These are phyloP conservation scores for Cladosporium phlei DNA, from an alignment of 2,329 filamentous ascomycete species.

Conservation along the genomic window DNA sequence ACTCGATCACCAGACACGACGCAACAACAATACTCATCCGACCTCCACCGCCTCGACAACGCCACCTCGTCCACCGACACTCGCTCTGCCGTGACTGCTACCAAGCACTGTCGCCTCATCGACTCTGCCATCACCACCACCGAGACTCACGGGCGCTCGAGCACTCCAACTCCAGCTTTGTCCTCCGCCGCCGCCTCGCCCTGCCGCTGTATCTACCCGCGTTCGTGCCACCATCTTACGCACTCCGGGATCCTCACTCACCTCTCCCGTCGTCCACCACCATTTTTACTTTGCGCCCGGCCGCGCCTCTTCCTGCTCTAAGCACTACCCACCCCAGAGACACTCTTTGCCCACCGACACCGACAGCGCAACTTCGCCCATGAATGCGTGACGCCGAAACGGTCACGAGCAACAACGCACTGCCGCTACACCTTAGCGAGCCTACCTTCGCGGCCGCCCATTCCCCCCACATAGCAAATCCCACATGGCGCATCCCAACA, in stretches of 20 bases:
- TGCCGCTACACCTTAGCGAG: background rate
- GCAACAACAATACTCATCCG: too few relatives aligned
- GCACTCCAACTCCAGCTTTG: conserved; percentile 9
- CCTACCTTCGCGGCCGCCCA: background rate
- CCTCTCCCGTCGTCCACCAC: background rate
- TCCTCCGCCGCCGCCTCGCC: conserved; percentile 6
- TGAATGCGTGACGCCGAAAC: conserved; percentile 9
- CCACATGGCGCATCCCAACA: conserved; percentile 15
- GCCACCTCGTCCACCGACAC: background rate
- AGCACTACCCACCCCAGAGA: background rate
- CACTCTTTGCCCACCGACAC: background rate
- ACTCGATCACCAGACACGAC: conserved; percentile 2
- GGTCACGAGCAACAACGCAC: background rate
- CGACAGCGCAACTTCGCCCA: background rate
- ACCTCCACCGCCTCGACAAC: background rate
- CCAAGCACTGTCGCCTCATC: background rate
- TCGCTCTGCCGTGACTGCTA: background rate
- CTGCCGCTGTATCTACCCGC: conserved; percentile 10
- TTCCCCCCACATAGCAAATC: too few relatives aligned
- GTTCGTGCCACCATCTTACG: conserved; percentile 4
- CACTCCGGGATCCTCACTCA: background rate
- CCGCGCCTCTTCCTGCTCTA: background rate
- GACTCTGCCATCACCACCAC: background rate
- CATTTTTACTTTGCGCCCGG: background rate
- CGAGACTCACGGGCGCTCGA: conserved; percentile 2